Evolutionary conservation across 345 rosid genomes (phyloP), one percentile per base, ranked within the genome.

Genomic region (Stellera chamaejasme): DNA sequence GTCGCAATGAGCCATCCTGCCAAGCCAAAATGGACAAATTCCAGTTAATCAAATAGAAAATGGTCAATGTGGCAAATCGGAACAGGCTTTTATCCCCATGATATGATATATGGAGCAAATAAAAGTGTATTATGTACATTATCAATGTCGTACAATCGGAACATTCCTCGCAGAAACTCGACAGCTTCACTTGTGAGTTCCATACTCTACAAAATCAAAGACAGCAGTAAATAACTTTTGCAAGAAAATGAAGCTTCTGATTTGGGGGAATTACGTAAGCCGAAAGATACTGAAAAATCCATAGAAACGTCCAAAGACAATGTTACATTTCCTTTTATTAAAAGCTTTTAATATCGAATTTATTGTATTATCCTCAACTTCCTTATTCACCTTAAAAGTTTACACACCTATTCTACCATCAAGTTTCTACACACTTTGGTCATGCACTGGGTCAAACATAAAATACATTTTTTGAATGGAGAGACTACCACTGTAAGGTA

Each of bases 1-100:
- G 77, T 26, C 60, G 64, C 55, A 88, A 56, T 48, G 90, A 80
- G 65, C 88, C 93, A 79, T 79, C 88, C 96, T 88, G 71, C 48
- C 48, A 59, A 70, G 45, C 43, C 56, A 65, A 76, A 67, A 66
- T 50, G 8, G 51, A 68, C 63, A 64, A 12, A 42, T 23, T 27
- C 15, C 14, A 43, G 57, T 50, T 50, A 51, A 32, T 39, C 28
- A 55, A 14, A 10, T 13, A 45, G 15, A 52, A 51, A 41, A 11
- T 19, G 23, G 23, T 27, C 32, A 5, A 57, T 46, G 39, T 45
- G 54, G 52, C 0, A 16, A 5, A 32, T 11, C n/a, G 13, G 10
- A 0, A 5, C 27, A 54, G 48, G 23, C 36, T 41, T 46, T 10
- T 36, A 13, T 44, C 43, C 39, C 32, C 48, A 28, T 45, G 10